phyloP scores from a whole-genome alignment of 2,329 filamentous ascomycete species.

The Colletotrichum siamense region DNA sequence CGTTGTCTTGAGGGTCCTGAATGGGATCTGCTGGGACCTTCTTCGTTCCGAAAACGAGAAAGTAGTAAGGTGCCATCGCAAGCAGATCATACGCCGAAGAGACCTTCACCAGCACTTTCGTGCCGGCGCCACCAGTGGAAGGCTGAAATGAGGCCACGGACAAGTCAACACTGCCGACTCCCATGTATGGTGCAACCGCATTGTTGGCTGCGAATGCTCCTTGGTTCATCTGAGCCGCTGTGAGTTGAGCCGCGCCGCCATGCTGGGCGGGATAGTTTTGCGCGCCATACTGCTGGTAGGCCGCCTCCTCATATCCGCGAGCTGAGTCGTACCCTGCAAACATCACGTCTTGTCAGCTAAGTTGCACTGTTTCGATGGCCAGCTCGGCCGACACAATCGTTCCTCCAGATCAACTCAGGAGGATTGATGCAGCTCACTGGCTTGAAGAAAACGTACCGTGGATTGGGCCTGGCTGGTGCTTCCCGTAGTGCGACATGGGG shows the following conservation, averaged over 20 bases:
- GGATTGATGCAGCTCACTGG: neutral
- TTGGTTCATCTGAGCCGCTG: conserved; percentile 56
- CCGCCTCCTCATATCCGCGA: conserved; percentile 64
- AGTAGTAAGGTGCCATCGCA: conserved; percentile 64
- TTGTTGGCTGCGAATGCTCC: conserved; percentile 66
- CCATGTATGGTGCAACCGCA: conserved; percentile 70
- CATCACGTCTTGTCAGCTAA: neutral
- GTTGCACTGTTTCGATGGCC: neutral
- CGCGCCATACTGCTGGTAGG: conserved; percentile 57
- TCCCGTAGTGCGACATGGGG: conserved; percentile 82
- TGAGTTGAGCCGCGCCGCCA: conserved; percentile 50
- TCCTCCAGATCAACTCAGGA: neutral
- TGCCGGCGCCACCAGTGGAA: conserved; percentile 69
- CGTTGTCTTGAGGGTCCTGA: conserved; percentile 61
- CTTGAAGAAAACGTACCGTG: conserved; percentile 69
- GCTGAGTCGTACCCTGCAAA: conserved; percentile 62
- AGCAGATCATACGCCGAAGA: conserved; percentile 76
- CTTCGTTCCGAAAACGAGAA: conserved; percentile 79
- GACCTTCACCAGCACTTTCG: conserved; percentile 76
- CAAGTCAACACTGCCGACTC: conserved; percentile 45
- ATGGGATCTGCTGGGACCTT: conserved; percentile 69
- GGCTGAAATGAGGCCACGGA: conserved; percentile 76
- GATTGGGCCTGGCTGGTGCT: conserved; percentile 76
- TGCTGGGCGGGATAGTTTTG: conserved; percentile 51
- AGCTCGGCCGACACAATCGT: neutral